Evolutionary conservation across 2,329 filamentous ascomycete species (phyloP), one percentile per base, ranked within the genome.

Genomic region (Ceratocystis ficicola): DNA sequence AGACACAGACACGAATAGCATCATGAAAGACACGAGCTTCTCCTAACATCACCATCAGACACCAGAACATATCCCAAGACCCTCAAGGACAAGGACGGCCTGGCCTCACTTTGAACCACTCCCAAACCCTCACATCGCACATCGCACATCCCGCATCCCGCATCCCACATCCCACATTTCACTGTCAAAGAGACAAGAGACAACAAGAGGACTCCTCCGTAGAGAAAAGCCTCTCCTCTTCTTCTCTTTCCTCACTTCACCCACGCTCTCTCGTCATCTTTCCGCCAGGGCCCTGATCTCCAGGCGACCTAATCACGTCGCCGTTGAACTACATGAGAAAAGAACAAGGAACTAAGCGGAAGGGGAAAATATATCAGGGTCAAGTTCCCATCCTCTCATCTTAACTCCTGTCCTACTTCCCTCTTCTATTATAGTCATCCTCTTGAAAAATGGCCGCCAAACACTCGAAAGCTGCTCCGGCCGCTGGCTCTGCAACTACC

Each of bases 301-400:
- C 20, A 28, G 22, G 36, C 60, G 60, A 8, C 44, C 36, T 46
- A 20, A 62, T 20, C 41, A 44, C 52, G 28, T n/a, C 28, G 28
- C 36, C 10, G 36, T 41, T 30, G 28, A 59, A n/a, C 52, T 32
- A n/a, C 25, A 30, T 30, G 25, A 59, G 52, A 59, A 32, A 36
- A 59, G 52, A 59, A 32, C 25, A 32, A 22, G n/a, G 1, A 32
- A n/a, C 28, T 25, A 59, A 32, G 25, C 28, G 3, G 52, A n/a
- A 59, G 17, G 30, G 32, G n/a, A 59, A 59, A 30, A 17, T 59
- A 59, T 59, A 59, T 59, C 12, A 59, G 25, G 12, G 48, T 52
- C 48, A 10, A 12, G 48, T 15, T 52, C 20, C 15, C 22, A 5
- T 52, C 20, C 20, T 8, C 48, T 15, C 20, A 22, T 52, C 48